phyloP scores from a whole-genome alignment of 306 rosid species.

The Spatholobus suberectus region DNA sequence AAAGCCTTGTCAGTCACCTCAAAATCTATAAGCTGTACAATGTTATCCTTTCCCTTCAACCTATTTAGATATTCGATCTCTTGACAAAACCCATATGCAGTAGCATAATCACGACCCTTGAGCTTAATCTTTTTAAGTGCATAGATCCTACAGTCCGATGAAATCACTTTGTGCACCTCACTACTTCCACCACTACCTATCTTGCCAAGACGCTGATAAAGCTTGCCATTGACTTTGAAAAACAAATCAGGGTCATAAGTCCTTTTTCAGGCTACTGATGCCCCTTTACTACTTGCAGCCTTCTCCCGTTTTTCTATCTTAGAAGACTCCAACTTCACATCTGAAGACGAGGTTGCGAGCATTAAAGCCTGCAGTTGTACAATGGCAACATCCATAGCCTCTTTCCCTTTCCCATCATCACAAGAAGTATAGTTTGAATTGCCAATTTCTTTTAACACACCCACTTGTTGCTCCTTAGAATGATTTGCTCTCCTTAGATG shows the following conservation, averaged over 20 bases:
- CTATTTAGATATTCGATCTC: conserved; percentile 91
- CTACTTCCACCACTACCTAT: conserved; percentile 99
- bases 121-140: conserved; percentile 95
- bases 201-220: conserved; percentile 98
- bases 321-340: conserved; percentile 61
- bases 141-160: conserved; percentile 89
- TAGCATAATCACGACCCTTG: conserved; percentile 97
- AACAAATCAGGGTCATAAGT: conserved; percentile 90
- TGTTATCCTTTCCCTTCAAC: conserved; percentile 84
- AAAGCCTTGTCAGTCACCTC: conserved; percentile 98
- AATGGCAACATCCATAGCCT: conserved; percentile 49
- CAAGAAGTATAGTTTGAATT: conserved; percentile 44
- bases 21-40: conserved; percentile 90
- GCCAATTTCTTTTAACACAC: conserved; percentile 47
- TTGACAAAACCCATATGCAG: conserved; percentile 98
- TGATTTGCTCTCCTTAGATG: conserved; percentile 45
- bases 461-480: conserved; percentile 56
- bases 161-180: conserved; percentile 99
- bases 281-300: conserved; percentile 60
- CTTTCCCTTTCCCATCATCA: conserved; percentile 54
- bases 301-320: conserved; percentile 71
- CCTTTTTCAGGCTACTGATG: conserved; percentile 72
- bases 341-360: conserved; percentile 37
- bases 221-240: conserved; percentile 94
- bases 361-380: conserved; percentile 49